A percentile compares a stretch with the other conserved stretches of the same genome.
Evolutionary conservation across 2,329 filamentous ascomycete genomes (phyloP).

Genomic region (Calonectria crousiana): DNA sequence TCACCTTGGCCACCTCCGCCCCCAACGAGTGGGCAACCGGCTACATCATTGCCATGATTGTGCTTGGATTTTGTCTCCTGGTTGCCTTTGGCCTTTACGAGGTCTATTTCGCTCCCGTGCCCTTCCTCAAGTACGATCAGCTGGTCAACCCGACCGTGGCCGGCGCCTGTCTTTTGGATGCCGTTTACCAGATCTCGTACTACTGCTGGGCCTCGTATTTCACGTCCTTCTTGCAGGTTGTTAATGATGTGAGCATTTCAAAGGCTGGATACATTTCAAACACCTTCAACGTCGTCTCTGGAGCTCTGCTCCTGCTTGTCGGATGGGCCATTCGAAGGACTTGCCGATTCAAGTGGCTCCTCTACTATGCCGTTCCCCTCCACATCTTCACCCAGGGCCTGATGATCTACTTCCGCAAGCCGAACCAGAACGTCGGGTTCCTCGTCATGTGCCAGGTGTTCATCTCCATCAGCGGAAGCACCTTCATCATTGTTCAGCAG

Average conservation of each 20-base stretch:
- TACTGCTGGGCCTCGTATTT: constrained; percentile 62
- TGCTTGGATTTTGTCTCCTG: constrained; percentile 67
- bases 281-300: constrained; percentile 62
- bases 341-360: constrained; percentile 65
- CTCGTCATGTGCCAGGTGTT: constrained; percentile 65
- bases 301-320: constrained; percentile 60
- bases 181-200: constrained; percentile 57
- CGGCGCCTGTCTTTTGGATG: constrained; percentile 58
- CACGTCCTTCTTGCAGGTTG: constrained; percentile 64
- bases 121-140: constrained; percentile 67
- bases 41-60: constrained; percentile 66
- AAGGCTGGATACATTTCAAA: constrained; percentile 62
- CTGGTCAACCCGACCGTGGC: constrained; percentile 61
- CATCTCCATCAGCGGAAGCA: constrained; percentile 62
- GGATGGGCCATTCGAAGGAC: constrained; percentile 61
- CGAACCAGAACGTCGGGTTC: constrained; percentile 56
- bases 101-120: constrained; percentile 63
- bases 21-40: constrained; percentile 60
- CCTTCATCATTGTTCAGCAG: constrained; percentile 56
- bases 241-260: constrained; percentile 60
- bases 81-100: constrained; percentile 68
- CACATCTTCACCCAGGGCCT: constrained; percentile 66
- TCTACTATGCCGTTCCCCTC: constrained; percentile 61
- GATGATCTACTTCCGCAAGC: constrained; percentile 45
- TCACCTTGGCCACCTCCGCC: constrained; percentile 61